Percentiles rank a stretch among this genome's conserved stretches.
phyloP scores from a whole-genome alignment of 73 alveolate species.

The Blepharisma japonicum region DNA sequence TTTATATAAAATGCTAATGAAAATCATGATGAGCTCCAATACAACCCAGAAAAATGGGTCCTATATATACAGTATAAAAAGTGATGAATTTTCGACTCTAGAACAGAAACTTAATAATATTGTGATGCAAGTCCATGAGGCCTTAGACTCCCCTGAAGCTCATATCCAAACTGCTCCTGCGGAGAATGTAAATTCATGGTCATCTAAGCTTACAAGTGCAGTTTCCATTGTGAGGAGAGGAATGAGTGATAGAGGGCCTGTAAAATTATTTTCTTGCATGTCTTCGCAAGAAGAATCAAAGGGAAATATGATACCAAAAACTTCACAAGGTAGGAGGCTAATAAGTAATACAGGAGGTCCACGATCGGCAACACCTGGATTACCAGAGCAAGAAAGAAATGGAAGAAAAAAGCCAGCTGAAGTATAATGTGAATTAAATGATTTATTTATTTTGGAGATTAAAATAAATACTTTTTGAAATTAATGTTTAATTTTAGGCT shows the following conservation, averaged over 20 bases:
- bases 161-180: background rate
- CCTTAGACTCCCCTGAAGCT: background rate
- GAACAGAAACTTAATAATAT: background rate
- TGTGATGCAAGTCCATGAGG: constrained; percentile 21
- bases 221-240: background rate
- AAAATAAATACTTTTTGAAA: no score
- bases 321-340: background rate
- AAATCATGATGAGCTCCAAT: background rate
- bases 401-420: no score
- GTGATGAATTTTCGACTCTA: background rate
- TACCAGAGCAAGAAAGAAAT: no score
- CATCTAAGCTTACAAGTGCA: background rate
- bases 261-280: constrained; percentile 20
- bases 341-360: no score
- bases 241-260: background rate
- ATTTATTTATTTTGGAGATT: no score
- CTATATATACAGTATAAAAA: background rate
- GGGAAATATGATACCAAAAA: constrained; percentile 14
- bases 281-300: constrained; percentile 11
- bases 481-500: no score
- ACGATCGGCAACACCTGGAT: no score
- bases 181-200: background rate
- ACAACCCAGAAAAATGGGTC: background rate
- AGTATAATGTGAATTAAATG: no score
- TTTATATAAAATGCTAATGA: constrained; percentile 16